Evolutionary conservation across 2,329 filamentous ascomycete genomes (phyloP).

Genomic region (Penicillium occitanis): DNA sequence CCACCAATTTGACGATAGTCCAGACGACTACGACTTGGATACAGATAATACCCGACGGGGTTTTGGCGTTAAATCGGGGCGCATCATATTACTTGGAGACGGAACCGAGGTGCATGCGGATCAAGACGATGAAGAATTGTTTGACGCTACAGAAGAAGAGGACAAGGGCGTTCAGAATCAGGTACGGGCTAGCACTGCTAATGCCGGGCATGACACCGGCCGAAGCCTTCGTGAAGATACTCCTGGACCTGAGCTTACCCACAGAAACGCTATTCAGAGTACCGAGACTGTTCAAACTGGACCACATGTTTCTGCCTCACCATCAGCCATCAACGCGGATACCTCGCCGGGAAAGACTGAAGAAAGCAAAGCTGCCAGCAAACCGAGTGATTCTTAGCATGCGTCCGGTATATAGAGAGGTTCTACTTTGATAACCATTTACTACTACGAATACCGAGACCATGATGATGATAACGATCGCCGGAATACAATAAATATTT

Average conservation of each 20-base stretch:
- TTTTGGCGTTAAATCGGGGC: constrained; percentile 71
- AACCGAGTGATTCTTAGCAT: constrained; percentile 20
- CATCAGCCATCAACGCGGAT: constrained; percentile 40
- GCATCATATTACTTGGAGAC: constrained; percentile 93
- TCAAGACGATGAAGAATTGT: constrained; percentile 88
- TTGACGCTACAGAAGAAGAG: constrained; percentile 84
- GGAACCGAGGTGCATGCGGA: constrained; percentile 90
- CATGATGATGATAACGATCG: constrained; percentile 19
- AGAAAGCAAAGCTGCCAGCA: constrained; percentile 24
- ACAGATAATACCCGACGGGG: constrained; percentile 57
- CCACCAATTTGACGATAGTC: constrained; percentile 78
- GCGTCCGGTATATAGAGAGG: constrained; percentile 19
- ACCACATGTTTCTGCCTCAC: constrained; percentile 38
- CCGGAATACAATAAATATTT: constrained; percentile 11
- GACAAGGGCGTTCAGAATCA: constrained; percentile 81
- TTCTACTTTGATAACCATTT: not conserved
- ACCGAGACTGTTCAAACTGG: constrained; percentile 21
- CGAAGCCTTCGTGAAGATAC: constrained; percentile 52
- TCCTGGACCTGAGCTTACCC: constrained; percentile 49
- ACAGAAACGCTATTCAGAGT: constrained; percentile 28
- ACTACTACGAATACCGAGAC: constrained; percentile 12
- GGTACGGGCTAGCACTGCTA: constrained; percentile 62
- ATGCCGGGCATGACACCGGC: constrained; percentile 28
- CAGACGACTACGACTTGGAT: constrained; percentile 55
- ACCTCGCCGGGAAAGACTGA: constrained; percentile 26